A percentile compares a stretch with the other conserved stretches of the same genome.
Evolutionary conservation across 1,284 basidiomycete genomes (phyloP).

Genomic region (Naganishia sp.): DNA sequence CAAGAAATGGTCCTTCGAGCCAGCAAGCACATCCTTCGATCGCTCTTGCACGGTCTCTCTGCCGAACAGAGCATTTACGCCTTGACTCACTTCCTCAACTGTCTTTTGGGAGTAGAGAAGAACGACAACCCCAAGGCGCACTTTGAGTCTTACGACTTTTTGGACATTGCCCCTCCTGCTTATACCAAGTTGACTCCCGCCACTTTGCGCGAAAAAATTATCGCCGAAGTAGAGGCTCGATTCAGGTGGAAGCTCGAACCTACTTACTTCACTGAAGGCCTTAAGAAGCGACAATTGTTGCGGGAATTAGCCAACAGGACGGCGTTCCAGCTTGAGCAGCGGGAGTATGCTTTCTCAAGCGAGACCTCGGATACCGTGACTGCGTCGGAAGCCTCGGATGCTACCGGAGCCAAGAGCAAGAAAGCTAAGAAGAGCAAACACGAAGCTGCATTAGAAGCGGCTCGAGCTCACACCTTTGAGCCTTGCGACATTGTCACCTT

Average conservation of each 20-base stretch:
- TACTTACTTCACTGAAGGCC: constrained; percentile 48
- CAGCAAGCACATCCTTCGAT: constrained; percentile 59
- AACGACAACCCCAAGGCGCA: constrained; percentile 54
- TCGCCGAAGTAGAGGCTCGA: constrained; percentile 54
- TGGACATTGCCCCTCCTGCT: constrained; percentile 41
- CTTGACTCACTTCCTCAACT: constrained; percentile 63
- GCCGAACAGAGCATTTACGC: constrained; percentile 53
- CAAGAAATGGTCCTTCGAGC: constrained; percentile 62
- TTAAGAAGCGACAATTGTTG: constrained; percentile 56
- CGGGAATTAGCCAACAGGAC: constrained; percentile 58
- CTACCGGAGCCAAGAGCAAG: constrained; percentile 43
- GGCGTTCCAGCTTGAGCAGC: constrained; percentile 60
- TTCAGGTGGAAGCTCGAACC: constrained; percentile 58
- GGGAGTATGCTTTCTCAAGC: constrained; percentile 55
- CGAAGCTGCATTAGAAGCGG: constrained; percentile 32
- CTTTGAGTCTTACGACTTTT: constrained; percentile 49
- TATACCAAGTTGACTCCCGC: constrained; percentile 59
- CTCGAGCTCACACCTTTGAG: constrained; percentile 54
- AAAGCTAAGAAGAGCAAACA: constrained; percentile 49
- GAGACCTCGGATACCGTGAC: constrained; percentile 39
- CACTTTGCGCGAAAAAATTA: constrained; percentile 53
- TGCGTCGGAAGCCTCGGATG: constrained; percentile 33
- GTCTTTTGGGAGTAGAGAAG: constrained; percentile 57
- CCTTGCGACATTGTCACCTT: constrained; percentile 59
- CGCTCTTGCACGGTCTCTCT: constrained; percentile 50